Base-by-base conservation (phyloP, 2,329 filamentous ascomycete genomes). In the Pyrenochaeta sp. region DNA sequence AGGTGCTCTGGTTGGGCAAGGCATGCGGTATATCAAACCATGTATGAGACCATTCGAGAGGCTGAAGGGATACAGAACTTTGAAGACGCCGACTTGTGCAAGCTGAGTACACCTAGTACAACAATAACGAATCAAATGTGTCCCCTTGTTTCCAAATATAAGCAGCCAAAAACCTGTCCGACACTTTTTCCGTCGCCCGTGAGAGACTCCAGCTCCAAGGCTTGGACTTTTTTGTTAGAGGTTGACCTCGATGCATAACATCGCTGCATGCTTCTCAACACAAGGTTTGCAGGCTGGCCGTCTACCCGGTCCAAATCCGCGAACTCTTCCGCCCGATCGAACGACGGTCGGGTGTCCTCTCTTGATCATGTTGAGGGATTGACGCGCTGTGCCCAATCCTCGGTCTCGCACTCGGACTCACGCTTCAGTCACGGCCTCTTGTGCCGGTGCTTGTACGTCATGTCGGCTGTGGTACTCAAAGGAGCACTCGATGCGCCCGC, bases 381-480 rank as follows among this genome's bases (percentile, higher is more conserved):
- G n/a, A n/a, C n/a, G n/a, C n/a, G n/a, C n/a, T 22, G 7, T 15
- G 32, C 20, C 14, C 14, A 24, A 19, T 23, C 28, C 5, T 26
- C 21, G 22, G 20, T 15, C 24, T 35, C 19, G 15, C 15, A 15
- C 10, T 32, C 27, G 15, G 23, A 10, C 21, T n/a, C 29, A 26
- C 17, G 24, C 18, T 17, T 27, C 26, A 10, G 29, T 10, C 4
- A 7, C 9, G n/a, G 8, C 21, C 21, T 8, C n/a, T 19, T 8
- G 23, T 20, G 7, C 22, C 23, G 15, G n/a, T 18, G 7, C 18
- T 11, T 19, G 11, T 20, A 22, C 11, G 29, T 20, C 9, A 39
- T 18, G 14, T 41, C 55, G 55, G 55, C 39, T 53, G 32, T 15
- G 19, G 22, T 51, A 17, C 53, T 47, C 15, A 31, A 55, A 36